Evolutionary conservation across 345 rosid genomes (phyloP).

Genomic region (Chamaenerion angustifolium): DNA sequence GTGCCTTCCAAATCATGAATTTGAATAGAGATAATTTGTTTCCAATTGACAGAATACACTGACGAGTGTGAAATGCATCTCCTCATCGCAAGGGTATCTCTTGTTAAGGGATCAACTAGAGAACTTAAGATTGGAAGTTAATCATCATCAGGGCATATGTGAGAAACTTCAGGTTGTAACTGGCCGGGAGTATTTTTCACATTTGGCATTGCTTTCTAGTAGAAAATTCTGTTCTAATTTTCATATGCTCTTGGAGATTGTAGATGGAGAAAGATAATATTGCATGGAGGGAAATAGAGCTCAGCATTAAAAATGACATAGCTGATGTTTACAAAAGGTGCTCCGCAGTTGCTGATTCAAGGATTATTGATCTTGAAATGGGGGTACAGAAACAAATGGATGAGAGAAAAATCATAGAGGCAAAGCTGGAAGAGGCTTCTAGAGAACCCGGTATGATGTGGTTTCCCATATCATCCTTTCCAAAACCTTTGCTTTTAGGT

Average conservation of each 20-base stretch:
- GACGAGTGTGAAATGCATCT: conserved; percentile 53
- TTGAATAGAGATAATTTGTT: conserved; percentile 10
- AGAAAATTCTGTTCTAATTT: conserved; percentile 19
- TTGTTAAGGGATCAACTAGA: conserved; percentile 58
- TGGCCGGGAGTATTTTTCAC: conserved; percentile 40
- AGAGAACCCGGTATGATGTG: conserved; percentile 58
- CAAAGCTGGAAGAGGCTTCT: conserved; percentile 50
- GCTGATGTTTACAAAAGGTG: conserved; percentile 63
- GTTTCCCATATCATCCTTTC: conserved; percentile 8
- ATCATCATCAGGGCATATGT: conserved; percentile 47
- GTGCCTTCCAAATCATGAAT: not conserved
- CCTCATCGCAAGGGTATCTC: conserved; percentile 52
- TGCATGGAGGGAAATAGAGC: conserved; percentile 75
- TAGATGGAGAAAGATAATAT: conserved; percentile 85
- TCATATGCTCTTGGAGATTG: conserved; percentile 10
- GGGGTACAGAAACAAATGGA: conserved; percentile 59
- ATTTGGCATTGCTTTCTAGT: conserved; percentile 10
- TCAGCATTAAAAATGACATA: conserved; percentile 57
- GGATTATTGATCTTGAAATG: conserved; percentile 39
- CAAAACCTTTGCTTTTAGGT: not conserved
- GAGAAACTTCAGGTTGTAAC: conserved; percentile 96
- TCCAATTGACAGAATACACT: conserved; percentile 41
- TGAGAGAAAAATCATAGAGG: conserved; percentile 39
- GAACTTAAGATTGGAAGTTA: conserved; percentile 58
- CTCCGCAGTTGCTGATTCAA: conserved; percentile 52